These are phyloP conservation scores for Neonectria hederae DNA, from an alignment of 2,329 filamentous ascomycete species.

Conservation along the genomic window DNA sequence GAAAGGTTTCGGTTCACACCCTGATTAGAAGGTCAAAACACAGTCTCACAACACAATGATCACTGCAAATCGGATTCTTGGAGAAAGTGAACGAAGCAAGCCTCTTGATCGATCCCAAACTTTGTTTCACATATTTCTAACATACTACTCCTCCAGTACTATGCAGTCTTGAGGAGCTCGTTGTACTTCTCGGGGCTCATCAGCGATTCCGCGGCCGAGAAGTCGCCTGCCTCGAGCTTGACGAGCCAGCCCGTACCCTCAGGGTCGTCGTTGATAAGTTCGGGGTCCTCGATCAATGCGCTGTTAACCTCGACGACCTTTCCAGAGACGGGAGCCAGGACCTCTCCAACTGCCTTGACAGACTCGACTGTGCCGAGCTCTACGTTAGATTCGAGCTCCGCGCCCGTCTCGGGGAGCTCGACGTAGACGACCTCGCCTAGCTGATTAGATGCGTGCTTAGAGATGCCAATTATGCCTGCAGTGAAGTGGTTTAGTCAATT, in stretches of 20 bases:
- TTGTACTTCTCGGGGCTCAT: constrained; percentile 77
- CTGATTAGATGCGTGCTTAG: constrained; percentile 81
- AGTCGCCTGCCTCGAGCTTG: constrained; percentile 76
- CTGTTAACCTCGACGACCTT: constrained; percentile 76
- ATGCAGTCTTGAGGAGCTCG: constrained; percentile 31
- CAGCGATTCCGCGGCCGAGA: constrained; percentile 63
- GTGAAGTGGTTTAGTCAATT: not conserved
- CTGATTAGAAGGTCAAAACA: no score
- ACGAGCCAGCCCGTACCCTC: constrained; percentile 85
- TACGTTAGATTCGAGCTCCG: constrained; percentile 75
- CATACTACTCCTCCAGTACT: constrained; percentile 3
- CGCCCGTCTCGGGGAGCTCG: constrained; percentile 77
- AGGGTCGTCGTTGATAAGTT: constrained; percentile 74
- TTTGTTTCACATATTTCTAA: not conserved
- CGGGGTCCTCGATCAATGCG: constrained; percentile 76
- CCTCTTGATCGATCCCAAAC: not conserved
- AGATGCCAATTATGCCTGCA: constrained; percentile 78
- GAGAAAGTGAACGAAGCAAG: no score
- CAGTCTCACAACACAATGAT: no score
- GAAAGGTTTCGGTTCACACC: no score
- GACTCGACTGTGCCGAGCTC: constrained; percentile 89
- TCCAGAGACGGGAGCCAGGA: constrained; percentile 81
- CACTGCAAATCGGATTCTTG: no score
- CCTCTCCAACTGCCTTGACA: constrained; percentile 91
- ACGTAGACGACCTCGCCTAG: constrained; percentile 93